Base-by-base conservation (phyloP, 2,329 filamentous ascomycete species). In the Aspergillus versicolor region DNA sequence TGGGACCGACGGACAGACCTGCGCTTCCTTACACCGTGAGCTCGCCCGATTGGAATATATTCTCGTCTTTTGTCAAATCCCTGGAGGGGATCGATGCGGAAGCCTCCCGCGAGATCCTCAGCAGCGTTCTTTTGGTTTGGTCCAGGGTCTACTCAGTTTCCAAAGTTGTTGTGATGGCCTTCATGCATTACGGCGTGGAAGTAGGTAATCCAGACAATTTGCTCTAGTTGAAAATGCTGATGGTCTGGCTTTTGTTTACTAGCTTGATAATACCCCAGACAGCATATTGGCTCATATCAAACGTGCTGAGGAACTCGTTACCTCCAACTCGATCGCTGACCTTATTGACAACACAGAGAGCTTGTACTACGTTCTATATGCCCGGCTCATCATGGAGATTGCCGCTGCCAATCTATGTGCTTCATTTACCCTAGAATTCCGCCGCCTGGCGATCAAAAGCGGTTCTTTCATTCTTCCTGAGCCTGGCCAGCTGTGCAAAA, bases 311-410 rank as follows among this genome's bases (percentile, higher is more conserved):
- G 48, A 59, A 21, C 52, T 69, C 15, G 56, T 75, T 19, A 60
- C 54, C 21, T 65, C 66, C n/a, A 56, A 66, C 4, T 68, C 67
- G 5, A 61, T 72, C 15, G 45, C 57, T 21, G 58, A 63, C 5
- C 63, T 77, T n/a, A 67, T 75, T 44, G 63, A 67, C n/a, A 66
- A 63, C 12, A 62, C 68, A 17, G 73, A 76, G 50, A 70, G 70
- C 24, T 63, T 77, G 7, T 77, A 68, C 52, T 75, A 75, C 52
- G 63, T 68, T 11, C 52, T 75, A 22, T 74, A 73, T 52, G 64
- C 74, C 2, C 66, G 73, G 34, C 46, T 77, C 6, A 64, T 70
- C n/a, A 66, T 72, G 43, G 75, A 77, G 51, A 69, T 76, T 37
- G 67, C 66, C 5, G 70, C 64, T 17, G 64, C 73, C 27, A 70